These are phyloP conservation scores for Brassica balearica DNA, from an alignment of 441 rosid genomes.

Conservation along the genomic window DNA sequence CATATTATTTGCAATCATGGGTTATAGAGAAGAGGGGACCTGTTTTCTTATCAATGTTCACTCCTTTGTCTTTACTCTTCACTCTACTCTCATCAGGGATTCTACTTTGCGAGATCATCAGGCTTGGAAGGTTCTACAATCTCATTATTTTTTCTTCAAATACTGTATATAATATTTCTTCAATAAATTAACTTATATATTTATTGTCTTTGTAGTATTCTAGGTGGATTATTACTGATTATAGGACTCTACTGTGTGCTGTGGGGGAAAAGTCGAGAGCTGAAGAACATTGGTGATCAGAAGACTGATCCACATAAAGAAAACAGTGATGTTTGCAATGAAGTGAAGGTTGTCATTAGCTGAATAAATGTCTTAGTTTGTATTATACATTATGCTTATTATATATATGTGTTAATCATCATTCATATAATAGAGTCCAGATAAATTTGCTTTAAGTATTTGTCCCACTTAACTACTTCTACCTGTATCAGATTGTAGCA, in stretches of 20 bases:
- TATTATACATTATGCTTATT: constrained; percentile 3
- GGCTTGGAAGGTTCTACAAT: constrained; percentile 69
- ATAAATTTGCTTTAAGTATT: constrained; percentile 22
- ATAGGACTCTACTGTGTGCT: constrained; percentile 82
- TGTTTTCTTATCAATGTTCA: constrained; percentile 91
- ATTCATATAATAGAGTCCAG: constrained; percentile 26
- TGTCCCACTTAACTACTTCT: constrained; percentile 17
- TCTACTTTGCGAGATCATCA: constrained; percentile 67
- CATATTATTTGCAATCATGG: constrained; percentile 89
- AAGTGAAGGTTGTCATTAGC: constrained; percentile 51
- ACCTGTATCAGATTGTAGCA: neutral
- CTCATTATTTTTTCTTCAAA: neutral
- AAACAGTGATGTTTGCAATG: constrained; percentile 48
- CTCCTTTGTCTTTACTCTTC: constrained; percentile 71
- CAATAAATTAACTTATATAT: neutral
- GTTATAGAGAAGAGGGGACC: constrained; percentile 90
- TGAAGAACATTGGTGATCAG: constrained; percentile 25
- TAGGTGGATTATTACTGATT: constrained; percentile 76
- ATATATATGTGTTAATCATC: neutral
- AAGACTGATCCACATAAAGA: constrained; percentile 41
- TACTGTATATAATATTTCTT: neutral
- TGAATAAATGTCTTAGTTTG: constrained; percentile 14
- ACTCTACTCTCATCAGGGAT: constrained; percentile 66
- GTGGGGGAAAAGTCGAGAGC: constrained; percentile 86
- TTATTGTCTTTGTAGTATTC: constrained; percentile 48